Conservation (phyloP, 2,329 filamentous ascomycete genomes). For the Lasiodiplodia citricola region DNA sequence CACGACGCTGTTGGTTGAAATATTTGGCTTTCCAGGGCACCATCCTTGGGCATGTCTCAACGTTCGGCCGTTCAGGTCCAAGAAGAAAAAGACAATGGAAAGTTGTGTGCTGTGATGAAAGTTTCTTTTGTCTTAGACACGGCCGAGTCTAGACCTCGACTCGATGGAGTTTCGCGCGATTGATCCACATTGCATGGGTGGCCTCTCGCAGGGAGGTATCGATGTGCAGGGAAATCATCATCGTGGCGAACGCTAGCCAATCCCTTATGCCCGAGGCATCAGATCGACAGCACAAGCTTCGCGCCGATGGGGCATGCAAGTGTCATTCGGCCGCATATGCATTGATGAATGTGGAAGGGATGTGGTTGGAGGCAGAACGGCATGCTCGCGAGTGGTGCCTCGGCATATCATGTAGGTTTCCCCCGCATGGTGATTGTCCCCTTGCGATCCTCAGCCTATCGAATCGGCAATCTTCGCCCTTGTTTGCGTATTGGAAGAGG, state of each 20-base stretch:
- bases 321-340: not conserved
- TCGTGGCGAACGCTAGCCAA: not conserved
- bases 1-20: no score
- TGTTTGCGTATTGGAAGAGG: not conserved
- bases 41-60: no score
- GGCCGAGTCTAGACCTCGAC: conserved; percentile 1
- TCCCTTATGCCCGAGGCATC: not conserved
- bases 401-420: not conserved
- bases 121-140: conserved; percentile 17
- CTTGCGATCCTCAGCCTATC: not conserved
- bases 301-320: not conserved
- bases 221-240: conserved; percentile 16
- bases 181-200: conserved; percentile 6
- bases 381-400: not conserved
- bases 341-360: not conserved
- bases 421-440: not conserved
- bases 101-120: not conserved
- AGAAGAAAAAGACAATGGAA: not conserved
- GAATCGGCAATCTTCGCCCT: conserved; percentile 11
- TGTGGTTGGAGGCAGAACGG: not conserved
- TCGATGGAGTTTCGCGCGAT: not conserved
- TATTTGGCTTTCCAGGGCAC: no score
- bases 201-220: conserved; percentile 14
- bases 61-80: not conserved
- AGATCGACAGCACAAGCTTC: not conserved